A percentile compares a stretch with the other conserved stretches of the same genome.
Evolutionary conservation across 2,329 filamentous ascomycete genomes (phyloP).

Genomic region (Stachybotrys elegans): DNA sequence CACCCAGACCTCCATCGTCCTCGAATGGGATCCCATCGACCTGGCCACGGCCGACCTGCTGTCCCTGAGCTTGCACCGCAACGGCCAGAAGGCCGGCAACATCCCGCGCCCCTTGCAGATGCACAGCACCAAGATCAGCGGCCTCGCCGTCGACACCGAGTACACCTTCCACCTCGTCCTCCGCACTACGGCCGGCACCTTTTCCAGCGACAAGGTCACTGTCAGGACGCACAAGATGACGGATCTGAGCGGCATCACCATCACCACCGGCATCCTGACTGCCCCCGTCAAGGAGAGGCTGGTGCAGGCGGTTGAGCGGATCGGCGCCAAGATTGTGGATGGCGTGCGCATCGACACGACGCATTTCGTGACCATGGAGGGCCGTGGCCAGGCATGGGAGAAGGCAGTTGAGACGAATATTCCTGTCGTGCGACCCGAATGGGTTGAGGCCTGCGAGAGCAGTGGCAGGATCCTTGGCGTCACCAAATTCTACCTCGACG

Average conservation of each 20-base stretch:
- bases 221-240: conserved; percentile 99
- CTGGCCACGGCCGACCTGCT: conserved; percentile 89
- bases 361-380: conserved; percentile 96
- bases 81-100: conserved; percentile 92
- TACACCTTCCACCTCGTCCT: conserved; percentile 93
- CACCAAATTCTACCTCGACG: conserved; percentile 92
- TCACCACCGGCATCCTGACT: conserved; percentile 84
- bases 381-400: conserved; percentile 85
- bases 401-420: conserved; percentile 98
- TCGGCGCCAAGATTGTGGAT: conserved; percentile 89
- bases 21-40: conserved; percentile 95
- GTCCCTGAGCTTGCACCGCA: conserved; percentile 86
- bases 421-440: conserved; percentile 92
- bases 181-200: conserved; percentile 85
- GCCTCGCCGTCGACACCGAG: conserved; percentile 91
- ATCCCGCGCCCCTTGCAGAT: conserved; percentile 85
- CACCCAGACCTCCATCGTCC: conserved; percentile 95
- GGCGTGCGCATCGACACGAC: conserved; percentile 93
- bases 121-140: conserved; percentile 94
- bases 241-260: conserved; percentile 89
- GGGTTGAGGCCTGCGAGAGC: conserved; percentile 93
- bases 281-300: conserved; percentile 67
- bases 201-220: conserved; percentile 73
- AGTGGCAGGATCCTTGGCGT: conserved; percentile 91
- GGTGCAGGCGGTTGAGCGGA: conserved; percentile 70